These are phyloP conservation scores for Boletus huronensis DNA, from an alignment of 768 basidiomycete genomes.

Conservation along the genomic window DNA sequence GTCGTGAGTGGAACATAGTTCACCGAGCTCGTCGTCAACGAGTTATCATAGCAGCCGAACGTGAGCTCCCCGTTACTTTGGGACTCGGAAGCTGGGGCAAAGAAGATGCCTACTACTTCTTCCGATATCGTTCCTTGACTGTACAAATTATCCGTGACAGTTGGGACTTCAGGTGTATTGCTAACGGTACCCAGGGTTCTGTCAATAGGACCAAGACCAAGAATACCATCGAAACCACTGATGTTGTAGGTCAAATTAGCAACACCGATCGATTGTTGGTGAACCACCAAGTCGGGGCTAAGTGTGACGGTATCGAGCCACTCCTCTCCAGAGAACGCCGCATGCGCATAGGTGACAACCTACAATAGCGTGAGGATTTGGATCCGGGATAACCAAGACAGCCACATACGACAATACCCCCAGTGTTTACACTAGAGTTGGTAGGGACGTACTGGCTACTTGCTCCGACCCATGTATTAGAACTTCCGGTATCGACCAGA, in stretches of 20 bases:
- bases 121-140: slow-evolving; percentile 24
- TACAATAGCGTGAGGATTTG: slow-evolving; percentile 1
- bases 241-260: slow-evolving; percentile 28
- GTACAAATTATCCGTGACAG: slow-evolving; percentile 36
- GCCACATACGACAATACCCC: slow-evolving; percentile 19
- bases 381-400: not conserved
- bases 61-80: slow-evolving; percentile 21
- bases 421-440: slow-evolving; percentile 18
- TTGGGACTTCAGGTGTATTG: slow-evolving; percentile 22
- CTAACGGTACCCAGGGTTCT: slow-evolving; percentile 29
- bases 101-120: slow-evolving; percentile 33
- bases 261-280: slow-evolving; percentile 35
- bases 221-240: slow-evolving; percentile 39
- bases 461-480: slow-evolving; percentile 34
- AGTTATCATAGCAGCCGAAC: slow-evolving; percentile 26
- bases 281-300: not conserved
- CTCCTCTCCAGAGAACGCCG: slow-evolving; percentile 8
- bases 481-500: slow-evolving; percentile 33
- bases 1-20: slow-evolving; percentile 27
- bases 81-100: slow-evolving; percentile 24
- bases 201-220: slow-evolving; percentile 36
- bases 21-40: slow-evolving; percentile 18
- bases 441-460: slow-evolving; percentile 15
- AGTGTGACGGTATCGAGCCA: slow-evolving; percentile 16
- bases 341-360: not conserved